These are phyloP conservation scores for Herpetomonas samuelpessoai DNA, from an alignment of 208 protist genomes.

Conservation along the genomic window DNA sequence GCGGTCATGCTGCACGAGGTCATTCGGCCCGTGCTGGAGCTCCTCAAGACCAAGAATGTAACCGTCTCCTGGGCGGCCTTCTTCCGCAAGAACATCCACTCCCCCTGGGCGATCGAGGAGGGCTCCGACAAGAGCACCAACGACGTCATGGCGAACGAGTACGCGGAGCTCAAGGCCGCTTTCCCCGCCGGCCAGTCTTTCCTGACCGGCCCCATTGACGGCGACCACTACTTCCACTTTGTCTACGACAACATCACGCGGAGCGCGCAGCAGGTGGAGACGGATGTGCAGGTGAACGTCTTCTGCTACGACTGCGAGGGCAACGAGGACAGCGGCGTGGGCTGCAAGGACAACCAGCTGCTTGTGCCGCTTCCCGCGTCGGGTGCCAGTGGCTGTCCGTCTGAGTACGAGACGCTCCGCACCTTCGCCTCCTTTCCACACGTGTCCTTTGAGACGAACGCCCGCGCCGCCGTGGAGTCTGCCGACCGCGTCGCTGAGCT, in stretches of 20 bases:
- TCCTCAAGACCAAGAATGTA: conserved; percentile 24
- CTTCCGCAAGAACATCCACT: conserved; percentile 75
- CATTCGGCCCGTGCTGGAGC: conserved; percentile 38
- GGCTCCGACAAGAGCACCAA: conserved; percentile 41
- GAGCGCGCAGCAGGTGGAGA: conserved; percentile 23
- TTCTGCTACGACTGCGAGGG: conserved; percentile 63
- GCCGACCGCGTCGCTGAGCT: conserved; percentile 36
- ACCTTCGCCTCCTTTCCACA: conserved; percentile 34
- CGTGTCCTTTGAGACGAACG: conserved; percentile 81
- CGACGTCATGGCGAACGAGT: conserved; percentile 87
- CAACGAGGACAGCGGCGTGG: conserved; percentile 10
- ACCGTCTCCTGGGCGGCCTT: conserved; percentile 81
- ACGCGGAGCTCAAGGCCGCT: conserved; percentile 77
- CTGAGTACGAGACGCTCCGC: conserved; percentile 65
- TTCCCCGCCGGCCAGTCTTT: conserved; percentile 78
- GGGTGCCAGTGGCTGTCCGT: not conserved
- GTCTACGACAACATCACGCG: conserved; percentile 74
- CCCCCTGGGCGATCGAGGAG: conserved; percentile 45
- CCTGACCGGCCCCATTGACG: conserved; percentile 79
- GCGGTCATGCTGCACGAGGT: conserved; percentile 69
- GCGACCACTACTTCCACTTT: conserved; percentile 87
- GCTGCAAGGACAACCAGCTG: conserved; percentile 21
- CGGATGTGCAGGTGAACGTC: conserved; percentile 78
- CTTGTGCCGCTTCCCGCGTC: conserved; percentile 26
- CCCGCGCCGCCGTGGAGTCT: conserved; percentile 19